Evolutionary conservation across 176 grass and related monocot species (phyloP).

Genomic region (Juncus effusus): DNA sequence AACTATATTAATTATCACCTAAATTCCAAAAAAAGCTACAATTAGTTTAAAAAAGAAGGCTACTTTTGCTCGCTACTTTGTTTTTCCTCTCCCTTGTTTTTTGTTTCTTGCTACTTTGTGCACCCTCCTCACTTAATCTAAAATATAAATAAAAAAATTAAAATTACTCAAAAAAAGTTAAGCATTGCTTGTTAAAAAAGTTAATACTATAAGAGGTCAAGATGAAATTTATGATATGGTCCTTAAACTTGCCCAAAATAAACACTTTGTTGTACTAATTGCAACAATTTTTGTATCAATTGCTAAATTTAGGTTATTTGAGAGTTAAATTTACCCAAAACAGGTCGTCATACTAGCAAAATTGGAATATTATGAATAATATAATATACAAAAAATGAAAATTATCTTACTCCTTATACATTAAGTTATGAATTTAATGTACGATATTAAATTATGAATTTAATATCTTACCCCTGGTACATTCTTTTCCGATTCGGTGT

Average conservation of each 20-base stretch:
- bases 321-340: conserved; percentile 3
- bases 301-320: neutral
- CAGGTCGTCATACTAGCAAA: neutral
- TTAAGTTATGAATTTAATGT: conserved; percentile 2
- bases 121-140: conserved; percentile 12
- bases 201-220: neutral
- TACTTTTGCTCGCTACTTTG: conserved; percentile 9
- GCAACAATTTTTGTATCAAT: neutral
- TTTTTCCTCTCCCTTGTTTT: conserved; percentile 22
- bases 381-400: neutral
- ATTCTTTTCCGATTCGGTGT: conserved; percentile 24
- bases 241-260: neutral
- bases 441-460: neutral
- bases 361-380: too few relatives aligned
- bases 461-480: conserved; percentile 39
- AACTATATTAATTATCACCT: too few relatives aligned
- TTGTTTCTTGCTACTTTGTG: conserved; percentile 32
- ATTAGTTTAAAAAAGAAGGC: neutral
- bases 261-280: neutral
- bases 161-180: neutral
- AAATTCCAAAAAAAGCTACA: too few relatives aligned
- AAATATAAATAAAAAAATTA: conserved; percentile 3
- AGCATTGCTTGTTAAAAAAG: neutral
- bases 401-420: neutral
- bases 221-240: conserved; percentile 1